Evolutionary conservation across 768 basidiomycete genomes (phyloP), one percentile per base, ranked within the genome.

Genomic region (Pisolithus orientalis): DNA sequence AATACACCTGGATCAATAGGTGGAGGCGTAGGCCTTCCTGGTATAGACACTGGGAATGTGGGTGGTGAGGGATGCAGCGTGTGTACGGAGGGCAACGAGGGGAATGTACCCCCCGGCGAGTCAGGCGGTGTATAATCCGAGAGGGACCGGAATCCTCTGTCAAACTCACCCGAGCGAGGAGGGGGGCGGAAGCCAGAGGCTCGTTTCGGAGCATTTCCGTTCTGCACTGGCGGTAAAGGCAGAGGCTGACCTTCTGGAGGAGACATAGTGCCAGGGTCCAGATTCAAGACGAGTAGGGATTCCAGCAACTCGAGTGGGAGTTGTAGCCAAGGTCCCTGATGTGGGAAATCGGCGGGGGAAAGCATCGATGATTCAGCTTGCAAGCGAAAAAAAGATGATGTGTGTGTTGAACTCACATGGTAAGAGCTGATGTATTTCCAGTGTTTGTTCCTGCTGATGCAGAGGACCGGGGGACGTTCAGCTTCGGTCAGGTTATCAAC

Each of bases 361-460:
- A n/a, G 32, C 42, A 11, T 16, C 27, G n/a, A 14, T n/a, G 24
- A 40, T 51, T 55, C 25, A 45, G 49, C n/a, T 49, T 11, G 24
- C 29, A 4, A 37, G 43, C 4, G 44, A 28, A 27, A 32, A 27
- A 47, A 53, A 21, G 8, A 25, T 6, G 34, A 50, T 52, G 24
- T 40, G 54, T 58, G 42, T 34, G 13, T 5, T 39, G 54, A 44
- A 82, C 85, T 54, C 71, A 90, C 90, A 66, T 91, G 89, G 66
- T 89, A 92, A 24, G 90, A 90, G 69, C 87, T 90, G 70, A 94
- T 93, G 62, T 92, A 93, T 28, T 84, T 82, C 92, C 91, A 93
- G 62, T 94, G 92, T 67, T 94, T 94, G 73, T 94, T 93, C 58
- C 92, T 80, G 70, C 87, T 90, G 60, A 94, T 94, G 65, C 87